Conservation (phyloP, 495 filamentous ascomycete species). For the Viridothelium virens region DNA sequence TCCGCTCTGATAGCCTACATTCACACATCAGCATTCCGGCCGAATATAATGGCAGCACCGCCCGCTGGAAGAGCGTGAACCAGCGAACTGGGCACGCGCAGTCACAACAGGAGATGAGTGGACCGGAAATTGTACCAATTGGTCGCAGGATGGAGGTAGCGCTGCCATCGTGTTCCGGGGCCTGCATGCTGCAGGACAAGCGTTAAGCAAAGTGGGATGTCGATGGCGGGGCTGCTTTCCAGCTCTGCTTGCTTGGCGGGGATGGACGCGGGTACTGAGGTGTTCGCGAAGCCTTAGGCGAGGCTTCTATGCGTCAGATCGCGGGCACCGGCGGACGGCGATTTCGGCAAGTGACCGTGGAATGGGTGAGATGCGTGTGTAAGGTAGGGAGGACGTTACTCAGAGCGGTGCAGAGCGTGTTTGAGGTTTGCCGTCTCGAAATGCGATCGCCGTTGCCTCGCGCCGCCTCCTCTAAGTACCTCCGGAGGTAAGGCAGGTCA, state of each 20-base stretch:
- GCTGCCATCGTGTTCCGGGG: conserved; percentile 2
- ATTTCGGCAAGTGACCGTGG: conserved; percentile 2
- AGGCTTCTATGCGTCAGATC: conserved; percentile 11
- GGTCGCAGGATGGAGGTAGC: conserved; percentile 5
- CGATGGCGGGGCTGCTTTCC: not conserved
- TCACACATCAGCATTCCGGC: not conserved
- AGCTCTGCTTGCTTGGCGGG: not conserved
- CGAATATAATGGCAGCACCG: not conserved
- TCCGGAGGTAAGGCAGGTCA: no score
- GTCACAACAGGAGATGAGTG: not conserved
- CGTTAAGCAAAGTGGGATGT: conserved; percentile 9
- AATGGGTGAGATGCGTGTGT: not conserved
- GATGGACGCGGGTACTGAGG: not conserved
- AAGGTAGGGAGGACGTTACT: no score
- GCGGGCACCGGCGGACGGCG: not conserved
- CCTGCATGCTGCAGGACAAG: conserved; percentile 11
- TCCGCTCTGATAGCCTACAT: conserved; percentile 32
- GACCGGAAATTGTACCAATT: conserved; percentile 10
- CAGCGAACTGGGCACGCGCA: conserved; percentile 10
- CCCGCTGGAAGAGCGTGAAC: conserved; percentile 5
- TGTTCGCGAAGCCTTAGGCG: conserved; percentile 2
- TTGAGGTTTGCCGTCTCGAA: not conserved
- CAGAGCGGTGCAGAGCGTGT: not conserved
- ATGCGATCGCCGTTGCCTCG: no score
- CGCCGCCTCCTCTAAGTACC: no score